phyloP scores from a whole-genome alignment of 768 basidiomycete genomes.

The Termitomyces sp. region DNA sequence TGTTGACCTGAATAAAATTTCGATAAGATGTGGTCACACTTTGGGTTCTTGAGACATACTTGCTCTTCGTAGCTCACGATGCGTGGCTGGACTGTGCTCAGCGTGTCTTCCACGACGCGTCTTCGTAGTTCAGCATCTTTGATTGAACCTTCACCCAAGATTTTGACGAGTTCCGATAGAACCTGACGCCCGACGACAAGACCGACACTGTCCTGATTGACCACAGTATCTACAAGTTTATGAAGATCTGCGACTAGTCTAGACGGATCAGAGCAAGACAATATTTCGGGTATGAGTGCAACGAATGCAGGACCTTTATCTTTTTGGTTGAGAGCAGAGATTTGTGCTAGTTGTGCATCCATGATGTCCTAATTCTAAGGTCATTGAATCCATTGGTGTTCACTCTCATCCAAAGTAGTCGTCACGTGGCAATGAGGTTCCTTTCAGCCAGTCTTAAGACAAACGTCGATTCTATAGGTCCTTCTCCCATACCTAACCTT shows the following conservation, averaged over 20 bases:
- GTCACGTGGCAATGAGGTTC: conserved; percentile 14
- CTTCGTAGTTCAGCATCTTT: conserved; percentile 56
- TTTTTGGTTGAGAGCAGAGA: conserved; percentile 67
- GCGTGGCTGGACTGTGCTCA: conserved; percentile 66
- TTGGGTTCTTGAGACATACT: conserved; percentile 41
- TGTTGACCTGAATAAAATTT: conserved; percentile 55
- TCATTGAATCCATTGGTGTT: not conserved
- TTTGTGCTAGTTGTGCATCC: conserved; percentile 63
- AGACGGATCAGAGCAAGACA: conserved; percentile 45
- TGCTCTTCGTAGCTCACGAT: conserved; percentile 95
- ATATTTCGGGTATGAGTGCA: conserved; percentile 59
- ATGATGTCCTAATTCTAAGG: conserved; percentile 27
- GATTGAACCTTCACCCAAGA: conserved; percentile 52
- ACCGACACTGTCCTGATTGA: conserved; percentile 76
- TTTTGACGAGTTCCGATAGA: conserved; percentile 76
- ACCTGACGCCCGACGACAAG: conserved; percentile 88
- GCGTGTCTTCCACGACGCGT: conserved; percentile 69
- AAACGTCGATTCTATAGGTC: conserved; percentile 17
- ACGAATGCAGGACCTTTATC: conserved; percentile 79
- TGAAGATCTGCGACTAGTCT: conserved; percentile 55
- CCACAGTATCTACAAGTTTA: conserved; percentile 70
- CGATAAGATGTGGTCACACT: not conserved
- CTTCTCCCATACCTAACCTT: conserved; percentile 7
- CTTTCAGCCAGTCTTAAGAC: conserved; percentile 39
- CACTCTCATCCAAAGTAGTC: not conserved